Base-by-base conservation (phyloP, 2,329 filamentous ascomycete species). In the Trichophyton benhamiae region DNA sequence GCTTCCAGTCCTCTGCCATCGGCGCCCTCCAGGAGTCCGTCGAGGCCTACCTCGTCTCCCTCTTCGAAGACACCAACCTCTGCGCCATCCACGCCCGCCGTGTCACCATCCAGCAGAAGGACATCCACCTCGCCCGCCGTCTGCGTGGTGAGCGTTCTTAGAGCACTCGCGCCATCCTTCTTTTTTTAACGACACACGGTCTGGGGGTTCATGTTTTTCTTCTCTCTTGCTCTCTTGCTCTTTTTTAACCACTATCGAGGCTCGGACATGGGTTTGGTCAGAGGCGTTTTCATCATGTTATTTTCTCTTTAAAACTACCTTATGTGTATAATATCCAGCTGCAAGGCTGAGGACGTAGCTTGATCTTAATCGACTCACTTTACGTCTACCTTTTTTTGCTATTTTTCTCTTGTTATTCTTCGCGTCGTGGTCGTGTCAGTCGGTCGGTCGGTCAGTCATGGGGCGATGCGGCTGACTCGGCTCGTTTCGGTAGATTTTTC, bases 41-140 rank as follows among this genome's bases (percentile, higher is more conserved):
- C 68, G 94, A 99, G 83, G 95, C 94, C 1, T 97, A 96, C 81
- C 88, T 99, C 72, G 91, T 97, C 78, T 95, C 91, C 52, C 87
- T 97, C 67, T 97, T 97, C 72, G 91, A 97, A 79, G 92, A 97
- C 76, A 96, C 92, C 80, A 97, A 97, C 82, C 81, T 96, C 60
- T 97, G 92, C 80, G 92, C 94, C 74, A 96, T 97, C 78, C 94
- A 97, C 80, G 92, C 94, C 79, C 97, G 97, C 86, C 91, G 94
- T 81, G 94, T 97, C 74, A 97, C 92, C 73, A 97, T 97, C 79
- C 92, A 80, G 74, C 77, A 75, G 78, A 96, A 96, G 83, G 92
- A 96, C 72, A 96, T 97, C 75, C 92, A 97, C 80, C 86, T 97
- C 58, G 91, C 92, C 72, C 88, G 94, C 70, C 89, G 94, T 73